Evolutionary conservation across 306 rosid genomes (phyloP).

Genomic region (Hylodesmum podocarpum): DNA sequence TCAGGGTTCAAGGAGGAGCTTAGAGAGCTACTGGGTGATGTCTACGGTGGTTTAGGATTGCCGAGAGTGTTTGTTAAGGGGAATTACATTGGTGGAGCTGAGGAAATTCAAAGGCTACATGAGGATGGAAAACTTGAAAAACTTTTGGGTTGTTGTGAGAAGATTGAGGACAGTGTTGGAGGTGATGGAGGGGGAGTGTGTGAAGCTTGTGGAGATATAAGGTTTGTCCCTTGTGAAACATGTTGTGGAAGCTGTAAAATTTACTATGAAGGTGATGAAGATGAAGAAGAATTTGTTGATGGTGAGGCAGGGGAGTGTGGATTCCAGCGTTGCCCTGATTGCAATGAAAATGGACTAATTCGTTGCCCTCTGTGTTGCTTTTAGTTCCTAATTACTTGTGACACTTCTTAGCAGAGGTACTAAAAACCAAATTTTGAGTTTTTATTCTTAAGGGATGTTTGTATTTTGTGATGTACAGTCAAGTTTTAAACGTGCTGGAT

Average conservation of each 20-base stretch:
- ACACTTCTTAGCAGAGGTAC: constrained; percentile 36
- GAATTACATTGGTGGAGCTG: constrained; percentile 75
- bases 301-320: constrained; percentile 52
- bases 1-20: constrained; percentile 89
- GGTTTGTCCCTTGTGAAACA: constrained; percentile 94
- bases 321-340: constrained; percentile 83
- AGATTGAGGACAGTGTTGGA: constrained; percentile 33
- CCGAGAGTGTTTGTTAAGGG: constrained; percentile 75
- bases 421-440: constrained; percentile 31
- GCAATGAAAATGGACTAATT: constrained; percentile 89
- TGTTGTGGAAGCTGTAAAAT: constrained; percentile 95
- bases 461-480: constrained; percentile 61
- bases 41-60: constrained; percentile 41
- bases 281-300: constrained; percentile 32
- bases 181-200: constrained; percentile 49
- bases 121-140: constrained; percentile 92
- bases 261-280: constrained; percentile 51
- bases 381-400: constrained; percentile 28
- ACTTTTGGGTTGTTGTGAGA: constrained; percentile 58
- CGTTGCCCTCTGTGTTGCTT: constrained; percentile 77
- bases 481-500: constrained; percentile 30
- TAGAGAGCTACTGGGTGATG: constrained; percentile 51
- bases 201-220: constrained; percentile 86
- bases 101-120: constrained; percentile 68
- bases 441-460: constrained; percentile 15